Evolutionary conservation across 306 rosid genomes (phyloP), one percentile per base, ranked within the genome.

Genomic region (Urtica urens): DNA sequence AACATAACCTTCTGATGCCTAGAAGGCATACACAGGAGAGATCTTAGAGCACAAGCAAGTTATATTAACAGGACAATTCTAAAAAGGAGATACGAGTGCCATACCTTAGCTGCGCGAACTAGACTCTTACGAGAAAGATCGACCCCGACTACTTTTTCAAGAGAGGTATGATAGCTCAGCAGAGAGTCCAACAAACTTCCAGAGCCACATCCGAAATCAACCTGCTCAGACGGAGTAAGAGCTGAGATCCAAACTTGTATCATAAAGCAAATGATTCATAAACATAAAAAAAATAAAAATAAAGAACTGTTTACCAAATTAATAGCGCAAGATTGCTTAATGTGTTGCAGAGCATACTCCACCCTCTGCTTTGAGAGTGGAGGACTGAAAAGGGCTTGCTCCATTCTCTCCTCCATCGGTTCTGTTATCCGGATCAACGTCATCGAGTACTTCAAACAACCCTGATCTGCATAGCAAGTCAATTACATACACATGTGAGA

Each of bases 161-260:
- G 65, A 41, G 94, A 64, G 20, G 79, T 81, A 24, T 55, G 60
- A 59, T 85, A 81, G 46, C 82, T 85, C 62, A 85, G 59, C 55
- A 90, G 60, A 38, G 95, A 81, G 57, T 90, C 99, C 83, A 90
- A 74, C 71, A 90, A 80, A 66, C 99, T 85, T 67, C 99, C 99
- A 56, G 99, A 73, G 51, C 99, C 99, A 72, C 99, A 85, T 62
- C 99, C 99, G 58, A 90, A 90, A 73, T 90, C 99, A 73, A 85
- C 77, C 99, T 90, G 80, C 29, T 9, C 20, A 53, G 60, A 48
- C 50, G 53, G 44, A 57, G 30, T 5, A 17, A 16, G 41, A 76
- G n/a, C n/a, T n/a, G n/a, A 57, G 27, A 68, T 74, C 48, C 68
- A 68, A 59, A 30, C 26, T 47, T 30, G 59, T 16, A 23, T 39